Evolutionary conservation across 2,329 filamentous ascomycete genomes (phyloP).

Genomic region (Dothistroma septosporum): DNA sequence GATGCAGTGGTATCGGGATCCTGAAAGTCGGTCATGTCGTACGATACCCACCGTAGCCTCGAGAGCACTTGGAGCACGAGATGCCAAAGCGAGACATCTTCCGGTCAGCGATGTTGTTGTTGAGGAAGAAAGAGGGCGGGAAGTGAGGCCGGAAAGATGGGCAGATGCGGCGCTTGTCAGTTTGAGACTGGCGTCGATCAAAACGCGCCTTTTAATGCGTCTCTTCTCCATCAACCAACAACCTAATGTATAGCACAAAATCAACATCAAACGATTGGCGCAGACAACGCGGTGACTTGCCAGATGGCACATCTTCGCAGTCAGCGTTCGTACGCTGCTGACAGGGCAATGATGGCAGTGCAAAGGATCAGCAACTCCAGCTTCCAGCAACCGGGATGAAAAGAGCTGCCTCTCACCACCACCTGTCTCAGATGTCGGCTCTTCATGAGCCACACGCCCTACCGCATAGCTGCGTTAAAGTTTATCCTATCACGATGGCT

Average conservation of each 20-base stretch:
- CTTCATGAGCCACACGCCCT: background rate
- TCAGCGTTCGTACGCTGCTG: background rate
- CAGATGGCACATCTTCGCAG: background rate
- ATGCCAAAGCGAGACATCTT: no score
- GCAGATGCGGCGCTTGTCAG: constrained; percentile 1
- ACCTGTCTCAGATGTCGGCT: constrained; percentile 3
- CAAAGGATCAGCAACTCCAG: background rate
- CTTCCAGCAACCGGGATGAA: background rate
- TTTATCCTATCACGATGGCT: background rate
- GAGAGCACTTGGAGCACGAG: no score
- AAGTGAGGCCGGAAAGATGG: constrained; percentile 6
- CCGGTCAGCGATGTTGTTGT: no score
- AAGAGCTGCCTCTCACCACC: constrained; percentile 1
- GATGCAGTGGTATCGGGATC: background rate
- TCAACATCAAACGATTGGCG: background rate
- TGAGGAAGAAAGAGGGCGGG: background rate
- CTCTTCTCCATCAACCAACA: background rate
- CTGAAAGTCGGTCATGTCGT: background rate
- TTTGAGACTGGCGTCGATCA: constrained; percentile 1
- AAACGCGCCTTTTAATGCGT: background rate
- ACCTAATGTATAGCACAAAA: background rate
- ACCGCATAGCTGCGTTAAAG: constrained; percentile 5
- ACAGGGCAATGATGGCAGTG: background rate
- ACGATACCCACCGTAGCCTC: background rate
- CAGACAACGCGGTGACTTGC: background rate